Evolutionary conservation across 2,329 filamentous ascomycete species (phyloP), one percentile per base, ranked within the genome.

Genomic region (Davidsoniella virescens): DNA sequence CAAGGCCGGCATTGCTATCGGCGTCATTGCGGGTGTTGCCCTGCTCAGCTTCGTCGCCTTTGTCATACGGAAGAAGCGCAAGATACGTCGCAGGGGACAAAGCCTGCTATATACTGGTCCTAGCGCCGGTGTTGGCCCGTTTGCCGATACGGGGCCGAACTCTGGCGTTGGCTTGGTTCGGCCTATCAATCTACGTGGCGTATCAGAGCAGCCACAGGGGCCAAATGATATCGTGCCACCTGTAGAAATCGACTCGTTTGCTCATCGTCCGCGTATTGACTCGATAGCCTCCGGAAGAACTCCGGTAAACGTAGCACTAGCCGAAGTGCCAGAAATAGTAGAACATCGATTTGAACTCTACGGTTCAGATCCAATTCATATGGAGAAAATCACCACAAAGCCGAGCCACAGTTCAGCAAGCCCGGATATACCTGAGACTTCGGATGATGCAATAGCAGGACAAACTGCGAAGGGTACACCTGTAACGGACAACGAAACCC

Each of bases 1-100:
- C 2, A 75, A 71, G 56, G 73, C 71, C 0, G 76, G 76, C 2
- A 71, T 80, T n/a, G 74, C 70, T 5, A 64, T 72, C 0, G 76
- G 73, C 16, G 67, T 72, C 3, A 66, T 70, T 1, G 59, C 72
- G 0, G 70, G 63, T 25, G 61, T 73, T 37, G 71, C 65, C 3
- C 57, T 57, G 2, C 54, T 68, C 14, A 64, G 67, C 0, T 49
- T 51, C 8, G 48, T 42, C 0, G 16, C 43, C 4, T 52, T 48
- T 16, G 74, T 68, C 52, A 50, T 75, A 14, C 23, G 25, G 18
- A 18, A 25, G n/a, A 43, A 43, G 16, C 25, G 25, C 17, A 18
- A 43, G 7, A 12, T 9, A 10, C 40, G 40, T 17, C 26, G 26
- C 3, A 12, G 10, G 26, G 8, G 26, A 8, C 26, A 33, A 33